Evolutionary conservation across 1,284 basidiomycete species (phyloP), one percentile per base, ranked within the genome.

Genomic region (Puccinia brachypodii): DNA sequence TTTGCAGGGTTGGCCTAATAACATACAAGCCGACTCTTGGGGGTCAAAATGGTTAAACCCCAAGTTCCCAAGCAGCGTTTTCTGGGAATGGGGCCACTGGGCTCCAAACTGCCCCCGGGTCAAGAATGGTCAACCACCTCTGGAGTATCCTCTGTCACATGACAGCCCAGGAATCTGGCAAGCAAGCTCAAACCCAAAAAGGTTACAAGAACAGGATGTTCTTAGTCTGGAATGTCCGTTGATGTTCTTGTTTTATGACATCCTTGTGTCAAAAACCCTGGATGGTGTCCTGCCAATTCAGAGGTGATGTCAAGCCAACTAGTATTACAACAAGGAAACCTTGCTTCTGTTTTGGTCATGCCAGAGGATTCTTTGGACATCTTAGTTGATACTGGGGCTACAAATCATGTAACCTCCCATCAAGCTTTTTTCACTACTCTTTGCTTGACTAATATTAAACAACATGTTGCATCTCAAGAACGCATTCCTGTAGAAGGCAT

Each of bases 351-450:
- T 25, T 25, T 19, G 19, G 50, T 31, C 11, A 25, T 4, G 8
- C 69, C 69, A 2, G 69, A 50, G 0, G 13, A 33, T 3, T 22
- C 42, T 7, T 8, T 9, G 2, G 42, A 47, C 14, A 14, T 72
- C 7, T 22, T 72, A 1, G 14, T 16, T 6, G 69, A 72, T 16
- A 28, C 69, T 0, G 69, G 69, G 14, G 69, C 69, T 1, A 50
- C 69, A n/a, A 31, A 72, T 31, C 69, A 72, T 56, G 69, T 72
- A 72, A 72, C 25, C 33, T 33, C 28, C 2, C 42, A 25, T 11
- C 44, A 13, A 1, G 0, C 16, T 4, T 40, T n/a, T 0, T 40
- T 66, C 7, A 25, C 38, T 40, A n/a, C 38, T 22, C 4, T 74
- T 7, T 1, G 40, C 3, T 25, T 25, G 3, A 3, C 47, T 50